These are phyloP conservation scores for Diaporthe citri DNA, from an alignment of 2,329 filamentous ascomycete species.

Conservation along the genomic window DNA sequence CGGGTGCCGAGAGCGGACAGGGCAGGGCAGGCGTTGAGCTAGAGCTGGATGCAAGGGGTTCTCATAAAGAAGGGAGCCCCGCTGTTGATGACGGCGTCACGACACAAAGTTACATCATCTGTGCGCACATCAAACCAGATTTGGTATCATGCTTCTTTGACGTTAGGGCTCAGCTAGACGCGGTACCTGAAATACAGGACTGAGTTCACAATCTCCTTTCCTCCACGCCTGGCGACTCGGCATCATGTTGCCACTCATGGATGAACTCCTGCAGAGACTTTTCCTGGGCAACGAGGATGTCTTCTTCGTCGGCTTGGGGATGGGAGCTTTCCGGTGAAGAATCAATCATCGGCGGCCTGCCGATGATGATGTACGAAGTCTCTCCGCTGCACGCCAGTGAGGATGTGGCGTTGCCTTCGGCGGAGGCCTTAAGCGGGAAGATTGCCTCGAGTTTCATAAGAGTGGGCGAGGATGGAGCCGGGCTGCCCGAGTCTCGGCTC, in stretches of 20 bases:
- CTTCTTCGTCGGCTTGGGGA: neutral
- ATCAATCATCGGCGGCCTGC: neutral
- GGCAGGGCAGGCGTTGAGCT: neutral
- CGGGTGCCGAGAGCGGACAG: neutral
- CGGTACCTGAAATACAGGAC: neutral
- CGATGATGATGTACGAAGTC: slow-evolving; percentile 26
- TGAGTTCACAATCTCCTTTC: neutral
- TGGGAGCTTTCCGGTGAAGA: neutral
- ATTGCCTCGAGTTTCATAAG: slow-evolving; percentile 28
- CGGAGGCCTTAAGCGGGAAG: slow-evolving; percentile 17
- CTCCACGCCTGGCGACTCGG: neutral
- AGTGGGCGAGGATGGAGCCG: neutral
- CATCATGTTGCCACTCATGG: slow-evolving; percentile 6
- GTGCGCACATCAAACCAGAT: neutral
- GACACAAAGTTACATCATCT: neutral
- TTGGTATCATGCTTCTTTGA: neutral
- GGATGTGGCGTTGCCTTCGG: neutral
- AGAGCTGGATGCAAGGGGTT: too few relatives aligned
- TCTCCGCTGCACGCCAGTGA: neutral
- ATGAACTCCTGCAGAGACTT: slow-evolving; percentile 25
- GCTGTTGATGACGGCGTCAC: neutral
- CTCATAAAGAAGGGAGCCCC: neutral
- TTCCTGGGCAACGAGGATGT: neutral
- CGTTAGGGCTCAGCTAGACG: neutral
- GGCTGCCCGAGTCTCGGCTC: neutral